Percentiles rank a stretch among this genome's conserved stretches.
Evolutionary conservation across 2,329 filamentous ascomycete species (phyloP).

Genomic region (Torrubiella hemipterigena): DNA sequence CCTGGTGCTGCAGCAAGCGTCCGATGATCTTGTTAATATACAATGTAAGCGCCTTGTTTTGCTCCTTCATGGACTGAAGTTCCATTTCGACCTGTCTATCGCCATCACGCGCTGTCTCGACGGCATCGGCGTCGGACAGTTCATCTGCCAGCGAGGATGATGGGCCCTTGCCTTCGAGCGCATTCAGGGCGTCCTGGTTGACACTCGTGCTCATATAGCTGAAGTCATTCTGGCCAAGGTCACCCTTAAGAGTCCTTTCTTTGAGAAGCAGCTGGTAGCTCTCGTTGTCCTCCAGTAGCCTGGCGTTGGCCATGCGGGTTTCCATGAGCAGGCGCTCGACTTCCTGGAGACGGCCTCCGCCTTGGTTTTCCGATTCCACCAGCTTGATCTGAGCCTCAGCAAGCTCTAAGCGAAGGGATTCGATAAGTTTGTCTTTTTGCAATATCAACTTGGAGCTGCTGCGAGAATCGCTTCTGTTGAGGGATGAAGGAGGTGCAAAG

Average conservation of each 20-base stretch:
- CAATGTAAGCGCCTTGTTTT: constrained; percentile 92
- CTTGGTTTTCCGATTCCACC: constrained; percentile 86
- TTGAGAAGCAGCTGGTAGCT: constrained; percentile 91
- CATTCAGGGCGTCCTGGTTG: constrained; percentile 53
- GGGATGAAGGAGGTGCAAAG: constrained; percentile 75
- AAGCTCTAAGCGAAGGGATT: constrained; percentile 80
- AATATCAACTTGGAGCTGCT: constrained; percentile 83
- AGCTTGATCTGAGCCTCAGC: constrained; percentile 93
- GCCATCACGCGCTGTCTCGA: constrained; percentile 47
- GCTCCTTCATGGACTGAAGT: constrained; percentile 68
- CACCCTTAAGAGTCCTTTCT: constrained; percentile 90
- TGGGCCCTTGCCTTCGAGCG: constrained; percentile 43
- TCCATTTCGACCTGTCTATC: constrained; percentile 66
- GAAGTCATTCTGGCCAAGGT: constrained; percentile 76
- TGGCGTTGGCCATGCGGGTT: constrained; percentile 87
- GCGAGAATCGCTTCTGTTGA: constrained; percentile 78
- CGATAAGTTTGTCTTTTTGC: constrained; percentile 94
- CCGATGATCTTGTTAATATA: constrained; percentile 99
- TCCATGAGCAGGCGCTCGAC: constrained; percentile 87
- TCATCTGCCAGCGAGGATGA: constrained; percentile 72
- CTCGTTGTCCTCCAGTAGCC: constrained; percentile 96
- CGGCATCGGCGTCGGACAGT: constrained; percentile 59
- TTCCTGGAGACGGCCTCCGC: constrained; percentile 75
- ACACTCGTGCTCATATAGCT: constrained; percentile 49
- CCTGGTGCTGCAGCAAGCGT: constrained; percentile 82